Conservation (phyloP, 108 stramenopile species). For the Stephanodiscus minutulus region DNA sequence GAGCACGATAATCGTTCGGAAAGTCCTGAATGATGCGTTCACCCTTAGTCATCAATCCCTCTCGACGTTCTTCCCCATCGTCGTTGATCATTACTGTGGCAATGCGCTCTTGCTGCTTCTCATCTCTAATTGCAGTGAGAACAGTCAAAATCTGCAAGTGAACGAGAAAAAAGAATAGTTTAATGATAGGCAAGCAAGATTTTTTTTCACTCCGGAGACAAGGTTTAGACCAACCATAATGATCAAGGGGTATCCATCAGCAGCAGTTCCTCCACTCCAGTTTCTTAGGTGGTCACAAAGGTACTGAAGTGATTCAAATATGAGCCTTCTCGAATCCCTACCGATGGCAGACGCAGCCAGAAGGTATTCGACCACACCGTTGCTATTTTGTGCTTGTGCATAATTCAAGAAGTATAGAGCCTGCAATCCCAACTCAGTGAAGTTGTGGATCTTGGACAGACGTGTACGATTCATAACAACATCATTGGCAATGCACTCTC, state of each 20-base stretch:
- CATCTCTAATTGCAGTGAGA: conserved; percentile 67
- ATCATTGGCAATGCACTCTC: conserved; percentile 78
- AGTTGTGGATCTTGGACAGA: conserved; percentile 30
- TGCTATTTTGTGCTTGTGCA: conserved; percentile 37
- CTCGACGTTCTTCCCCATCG: conserved; percentile 34
- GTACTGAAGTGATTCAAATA: conserved; percentile 47
- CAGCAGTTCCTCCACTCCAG: conserved; percentile 45
- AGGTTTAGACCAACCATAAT: conserved; percentile 3
- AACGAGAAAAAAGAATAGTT: not conserved
- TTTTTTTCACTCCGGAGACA: not conserved
- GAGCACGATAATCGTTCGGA: conserved; percentile 38
- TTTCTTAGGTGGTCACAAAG: conserved; percentile 51
- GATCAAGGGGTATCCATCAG: conserved; percentile 14
- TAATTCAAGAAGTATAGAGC: conserved; percentile 37
- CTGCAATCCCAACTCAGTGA: conserved; percentile 55
- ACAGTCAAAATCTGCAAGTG: conserved; percentile 26
- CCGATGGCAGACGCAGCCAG: conserved; percentile 55
- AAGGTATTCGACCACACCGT: conserved; percentile 62
- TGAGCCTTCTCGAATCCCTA: conserved; percentile 42
- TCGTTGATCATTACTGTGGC: conserved; percentile 57
- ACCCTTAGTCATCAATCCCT: conserved; percentile 55
- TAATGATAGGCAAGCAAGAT: not conserved
- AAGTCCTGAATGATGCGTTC: conserved; percentile 34
- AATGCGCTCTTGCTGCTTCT: conserved; percentile 64
- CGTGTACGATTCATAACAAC: conserved; percentile 38